phyloP scores from a whole-genome alignment of 495 filamentous ascomycete species.

The Gamarada debralockiae region DNA sequence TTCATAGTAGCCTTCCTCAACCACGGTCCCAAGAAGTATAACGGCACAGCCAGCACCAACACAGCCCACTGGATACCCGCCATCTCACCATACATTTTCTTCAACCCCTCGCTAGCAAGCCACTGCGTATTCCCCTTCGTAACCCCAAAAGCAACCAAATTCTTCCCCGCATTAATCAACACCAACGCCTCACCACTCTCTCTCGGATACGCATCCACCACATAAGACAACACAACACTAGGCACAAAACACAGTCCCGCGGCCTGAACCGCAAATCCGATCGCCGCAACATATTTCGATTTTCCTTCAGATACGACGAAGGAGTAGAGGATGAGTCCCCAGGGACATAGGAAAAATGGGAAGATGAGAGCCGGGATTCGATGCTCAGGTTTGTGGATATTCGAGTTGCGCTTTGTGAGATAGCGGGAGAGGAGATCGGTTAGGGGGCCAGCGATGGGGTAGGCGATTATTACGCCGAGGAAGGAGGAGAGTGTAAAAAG shows the following conservation, averaged over 20 bases:
- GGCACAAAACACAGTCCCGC: conserved; percentile 48
- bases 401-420: conserved; percentile 30
- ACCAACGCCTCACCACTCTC: conserved; percentile 39
- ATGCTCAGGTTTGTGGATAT: conserved; percentile 54
- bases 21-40: conserved; percentile 34
- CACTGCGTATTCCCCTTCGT: conserved; percentile 26
- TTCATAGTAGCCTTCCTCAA: conserved; percentile 22
- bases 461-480: conserved; percentile 31
- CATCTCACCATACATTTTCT: conserved; percentile 37
- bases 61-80: conserved; percentile 36
- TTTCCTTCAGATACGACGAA: conserved; percentile 46
- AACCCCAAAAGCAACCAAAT: conserved; percentile 37
- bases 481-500: conserved; percentile 43
- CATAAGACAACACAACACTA: conserved; percentile 48
- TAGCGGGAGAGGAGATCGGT: conserved; percentile 35
- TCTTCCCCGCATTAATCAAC: conserved; percentile 37
- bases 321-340: conserved; percentile 59
- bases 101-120: conserved; percentile 31
- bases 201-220: conserved; percentile 48
- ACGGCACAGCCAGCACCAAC: conserved; percentile 27
- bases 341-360: conserved; percentile 37
- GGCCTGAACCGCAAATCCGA: conserved; percentile 48
- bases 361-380: conserved; percentile 46
- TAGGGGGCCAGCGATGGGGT: conserved; percentile 43
- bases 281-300: conserved; percentile 44